These are phyloP conservation scores for Cladosporium cucumerinum DNA, from an alignment of 2,329 filamentous ascomycete genomes.

Conservation along the genomic window DNA sequence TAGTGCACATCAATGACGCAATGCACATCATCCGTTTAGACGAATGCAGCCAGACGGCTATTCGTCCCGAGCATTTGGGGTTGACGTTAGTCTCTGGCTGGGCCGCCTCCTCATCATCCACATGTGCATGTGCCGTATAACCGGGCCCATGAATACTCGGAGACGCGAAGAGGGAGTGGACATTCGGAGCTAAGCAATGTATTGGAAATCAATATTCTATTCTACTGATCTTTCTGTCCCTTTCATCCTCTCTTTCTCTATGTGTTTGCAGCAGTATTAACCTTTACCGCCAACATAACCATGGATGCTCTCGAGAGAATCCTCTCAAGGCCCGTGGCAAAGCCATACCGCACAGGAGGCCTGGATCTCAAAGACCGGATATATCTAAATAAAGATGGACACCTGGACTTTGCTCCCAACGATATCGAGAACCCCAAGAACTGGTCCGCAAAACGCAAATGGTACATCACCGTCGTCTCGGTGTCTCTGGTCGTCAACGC, in stretches of 20 bases:
- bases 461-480: constrained; percentile 42
- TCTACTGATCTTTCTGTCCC: background rate
- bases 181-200: background rate
- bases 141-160: background rate
- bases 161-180: background rate
- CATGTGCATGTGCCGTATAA: constrained; percentile 5
- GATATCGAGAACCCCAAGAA: constrained; percentile 53
- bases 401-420: constrained; percentile 51
- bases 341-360: constrained; percentile 49
- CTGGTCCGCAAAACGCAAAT: constrained; percentile 43
- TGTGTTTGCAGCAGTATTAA: background rate
- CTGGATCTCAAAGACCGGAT: constrained; percentile 38
- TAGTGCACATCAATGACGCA: background rate
- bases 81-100: background rate
- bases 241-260: background rate
- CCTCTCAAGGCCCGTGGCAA: constrained; percentile 51
- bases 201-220: background rate
- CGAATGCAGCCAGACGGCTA: background rate
- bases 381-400: constrained; percentile 49
- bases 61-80: background rate
- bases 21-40: background rate
- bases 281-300: background rate
- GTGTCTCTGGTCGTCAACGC: constrained; percentile 54
- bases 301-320: constrained; percentile 46
- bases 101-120: constrained; percentile 1